These are phyloP conservation scores for Phytophthora fragariae DNA, from an alignment of 352 stramenopile species.

Conservation along the genomic window DNA sequence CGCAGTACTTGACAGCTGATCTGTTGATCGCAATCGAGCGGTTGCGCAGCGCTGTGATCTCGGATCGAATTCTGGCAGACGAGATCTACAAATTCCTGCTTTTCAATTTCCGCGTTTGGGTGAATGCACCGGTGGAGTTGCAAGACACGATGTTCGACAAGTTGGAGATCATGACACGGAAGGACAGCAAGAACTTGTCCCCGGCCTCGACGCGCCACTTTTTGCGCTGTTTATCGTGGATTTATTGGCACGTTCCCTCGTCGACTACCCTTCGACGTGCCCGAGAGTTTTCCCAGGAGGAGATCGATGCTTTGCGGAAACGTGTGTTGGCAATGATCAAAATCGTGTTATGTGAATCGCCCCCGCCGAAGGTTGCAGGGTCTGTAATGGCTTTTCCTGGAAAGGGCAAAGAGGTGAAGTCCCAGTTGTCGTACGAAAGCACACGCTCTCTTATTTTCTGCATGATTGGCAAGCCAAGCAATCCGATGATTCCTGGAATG, in stretches of 20 bases:
- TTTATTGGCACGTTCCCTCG: constrained; percentile 72
- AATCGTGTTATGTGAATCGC: constrained; percentile 82
- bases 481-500: constrained; percentile 68
- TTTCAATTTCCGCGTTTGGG: constrained; percentile 89
- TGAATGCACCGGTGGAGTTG: constrained; percentile 75
- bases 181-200: constrained; percentile 75
- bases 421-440: constrained; percentile 84
- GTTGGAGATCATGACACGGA: constrained; percentile 77
- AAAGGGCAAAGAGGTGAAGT: constrained; percentile 74
- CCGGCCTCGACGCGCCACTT: constrained; percentile 83
- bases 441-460: constrained; percentile 86
- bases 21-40: constrained; percentile 78
- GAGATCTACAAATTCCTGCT: constrained; percentile 88
- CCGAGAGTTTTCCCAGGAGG: constrained; percentile 54
- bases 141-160: constrained; percentile 85
- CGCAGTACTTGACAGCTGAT: constrained; percentile 72
- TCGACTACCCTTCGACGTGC: constrained; percentile 60
- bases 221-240: constrained; percentile 84
- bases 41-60: constrained; percentile 76
- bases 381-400: constrained; percentile 62
- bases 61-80: constrained; percentile 78
- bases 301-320: constrained; percentile 69
- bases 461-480: constrained; percentile 88
- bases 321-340: constrained; percentile 81
- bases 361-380: constrained; percentile 52